Percentiles rank a stretch among this genome's conserved stretches.
phyloP scores from a whole-genome alignment of 306 rosid genomes.

The Mucuna pruriens region DNA sequence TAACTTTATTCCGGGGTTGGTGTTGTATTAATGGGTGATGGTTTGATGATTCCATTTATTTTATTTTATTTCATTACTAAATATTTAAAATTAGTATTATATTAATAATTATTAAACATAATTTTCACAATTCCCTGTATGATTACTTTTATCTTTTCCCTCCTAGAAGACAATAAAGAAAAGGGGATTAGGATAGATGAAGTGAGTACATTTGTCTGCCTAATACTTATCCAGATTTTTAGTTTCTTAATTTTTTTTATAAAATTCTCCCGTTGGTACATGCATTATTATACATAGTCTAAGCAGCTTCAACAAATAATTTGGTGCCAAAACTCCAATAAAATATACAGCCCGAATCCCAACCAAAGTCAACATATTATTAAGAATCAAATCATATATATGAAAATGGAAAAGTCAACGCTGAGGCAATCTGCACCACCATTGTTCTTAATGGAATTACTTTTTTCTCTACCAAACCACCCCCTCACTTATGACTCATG shows the following conservation, averaged over 20 bases:
- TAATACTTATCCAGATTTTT: conserved; percentile 8
- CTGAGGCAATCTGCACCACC: conserved; percentile 5
- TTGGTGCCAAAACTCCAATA: conserved; percentile 23
- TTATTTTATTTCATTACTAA: background rate
- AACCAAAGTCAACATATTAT: conserved; percentile 44
- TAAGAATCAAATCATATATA: background rate
- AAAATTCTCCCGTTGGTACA: background rate
- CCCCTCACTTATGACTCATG: background rate
- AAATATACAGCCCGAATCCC: conserved; percentile 9
- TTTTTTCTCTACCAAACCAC: background rate
- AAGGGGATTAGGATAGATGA: background rate
- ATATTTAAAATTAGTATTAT: background rate
- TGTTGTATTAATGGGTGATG: too few relatives aligned
- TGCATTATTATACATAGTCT: too few relatives aligned
- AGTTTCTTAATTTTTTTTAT: background rate
- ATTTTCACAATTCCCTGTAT: background rate
- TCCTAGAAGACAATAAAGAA: background rate
- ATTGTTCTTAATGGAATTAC: background rate
- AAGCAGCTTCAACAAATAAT: conserved; percentile 10
- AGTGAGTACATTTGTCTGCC: conserved; percentile 10
- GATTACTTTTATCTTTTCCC: background rate
- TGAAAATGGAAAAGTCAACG: conserved; percentile 33
- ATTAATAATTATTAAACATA: background rate
- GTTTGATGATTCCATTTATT: too few relatives aligned
- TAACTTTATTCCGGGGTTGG: too few relatives aligned